Evolutionary conservation across 805 yeast species (phyloP).

Genomic region (Wickerhamiella musiphila): DNA sequence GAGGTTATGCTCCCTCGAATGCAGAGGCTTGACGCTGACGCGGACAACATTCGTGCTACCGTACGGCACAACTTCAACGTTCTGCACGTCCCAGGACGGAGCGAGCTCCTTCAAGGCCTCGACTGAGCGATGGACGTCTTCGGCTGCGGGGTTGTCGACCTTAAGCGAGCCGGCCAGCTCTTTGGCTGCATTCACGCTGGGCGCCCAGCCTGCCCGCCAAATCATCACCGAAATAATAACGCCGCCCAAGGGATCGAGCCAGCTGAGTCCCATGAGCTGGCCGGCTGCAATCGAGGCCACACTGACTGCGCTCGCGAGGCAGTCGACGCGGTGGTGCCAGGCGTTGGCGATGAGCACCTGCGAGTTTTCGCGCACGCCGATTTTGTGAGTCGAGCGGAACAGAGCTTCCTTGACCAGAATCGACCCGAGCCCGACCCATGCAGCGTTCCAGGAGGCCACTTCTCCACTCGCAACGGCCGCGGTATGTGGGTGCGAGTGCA

Average conservation of each 20-base stretch:
- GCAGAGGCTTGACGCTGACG: constrained; percentile 6
- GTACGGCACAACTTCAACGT: constrained; percentile 13
- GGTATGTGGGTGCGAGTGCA: constrained; percentile 30
- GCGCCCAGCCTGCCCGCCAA: constrained; percentile 67
- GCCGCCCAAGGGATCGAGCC: constrained; percentile 91
- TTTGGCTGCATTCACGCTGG: constrained; percentile 47
- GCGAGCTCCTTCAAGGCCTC: constrained; percentile 5
- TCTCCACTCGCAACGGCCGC: constrained; percentile 22
- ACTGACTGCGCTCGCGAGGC: constrained; percentile 82
- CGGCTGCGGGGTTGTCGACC: constrained; percentile 8
- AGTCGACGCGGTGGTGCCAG: constrained; percentile 96
- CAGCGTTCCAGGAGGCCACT: constrained; percentile 69
- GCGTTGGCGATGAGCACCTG: constrained; percentile 91
- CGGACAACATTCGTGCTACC: constrained; percentile 16
- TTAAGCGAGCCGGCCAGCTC: constrained; percentile 53
- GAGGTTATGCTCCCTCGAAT: not conserved
- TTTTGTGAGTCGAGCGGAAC: constrained; percentile 61
- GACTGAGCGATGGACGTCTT: constrained; percentile 7
- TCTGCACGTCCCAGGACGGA: constrained; percentile 7
- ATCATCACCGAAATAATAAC: constrained; percentile 66
- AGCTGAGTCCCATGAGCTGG: constrained; percentile 53
- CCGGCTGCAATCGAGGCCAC: constrained; percentile 76
- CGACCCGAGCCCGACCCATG: constrained; percentile 87
- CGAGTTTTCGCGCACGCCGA: constrained; percentile 64
- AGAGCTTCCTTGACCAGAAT: constrained; percentile 78